These are phyloP conservation scores for Plasmodium reichenowi DNA, from an alignment of 169 alveolate genomes.

Conservation along the genomic window DNA sequence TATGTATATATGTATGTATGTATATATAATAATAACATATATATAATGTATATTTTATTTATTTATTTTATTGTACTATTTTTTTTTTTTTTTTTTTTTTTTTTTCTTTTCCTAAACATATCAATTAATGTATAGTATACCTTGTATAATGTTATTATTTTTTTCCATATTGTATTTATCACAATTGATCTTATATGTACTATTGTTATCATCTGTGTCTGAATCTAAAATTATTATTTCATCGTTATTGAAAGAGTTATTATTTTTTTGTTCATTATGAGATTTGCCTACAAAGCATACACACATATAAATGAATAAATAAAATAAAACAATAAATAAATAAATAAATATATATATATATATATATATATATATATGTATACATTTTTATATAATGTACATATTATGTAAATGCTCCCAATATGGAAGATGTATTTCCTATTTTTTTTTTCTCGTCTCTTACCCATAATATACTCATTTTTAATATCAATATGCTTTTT, in stretches of 20 bases:
- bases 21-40: not conserved
- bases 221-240: constrained; percentile 72
- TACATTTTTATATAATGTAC: not conserved
- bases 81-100: not conserved
- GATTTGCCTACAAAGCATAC: constrained; percentile 13
- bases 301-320: not conserved
- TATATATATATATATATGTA: constrained; percentile 9
- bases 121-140: constrained; percentile 22
- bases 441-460: not conserved
- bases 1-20: constrained; percentile 2
- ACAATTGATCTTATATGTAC: not conserved
- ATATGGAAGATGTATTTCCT: not conserved
- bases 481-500: constrained; percentile 36
- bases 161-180: constrained; percentile 13
- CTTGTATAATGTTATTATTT: constrained; percentile 33
- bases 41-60: not conserved
- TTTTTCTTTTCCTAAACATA: not conserved
- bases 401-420: not conserved
- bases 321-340: not conserved
- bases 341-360: not conserved
- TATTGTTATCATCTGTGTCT: constrained; percentile 44
- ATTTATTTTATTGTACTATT: too few species aligned
- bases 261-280: not conserved
- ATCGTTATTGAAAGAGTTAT: constrained; percentile 6
- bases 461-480: constrained; percentile 45